Evolutionary conservation across 1,284 basidiomycete genomes (phyloP), one percentile per base, ranked within the genome.

Genomic region (Paramarasmius palmivorus): DNA sequence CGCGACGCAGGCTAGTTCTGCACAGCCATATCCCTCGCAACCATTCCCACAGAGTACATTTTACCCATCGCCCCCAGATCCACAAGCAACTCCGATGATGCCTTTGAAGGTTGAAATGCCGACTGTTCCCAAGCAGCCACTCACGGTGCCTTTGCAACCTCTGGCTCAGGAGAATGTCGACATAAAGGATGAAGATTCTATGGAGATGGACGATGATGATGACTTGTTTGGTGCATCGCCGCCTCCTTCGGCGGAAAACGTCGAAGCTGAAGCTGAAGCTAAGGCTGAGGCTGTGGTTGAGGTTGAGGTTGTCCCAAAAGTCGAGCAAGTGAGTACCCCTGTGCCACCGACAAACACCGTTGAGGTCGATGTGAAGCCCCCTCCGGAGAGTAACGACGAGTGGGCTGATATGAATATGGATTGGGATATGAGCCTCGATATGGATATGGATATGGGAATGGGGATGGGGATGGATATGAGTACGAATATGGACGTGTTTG

Each of bases 1-100:
- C 23, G 54, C 55, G 10, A n/a, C 22, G n/a, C 29, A 23, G 12
- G 14, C 29, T 29, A n/a, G 25, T 15, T 17, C 44, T 12, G 25
- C 44, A 17, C 44, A 46, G 22, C 19, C 56, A 57, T 47, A 36
- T 42, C 48, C 20, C 40, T 55, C 22, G 54, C 57, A 37, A 56
- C 46, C 19, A 51, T 60, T 35, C 45, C 67, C 14, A 48, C 68
- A 23, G 35, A 59, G 45, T 29, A 72, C 65, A 15, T 81, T 77
- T 54, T 84, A 84, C 57, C 82, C 83, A 3, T 81, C 83, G 0
- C 82, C 83, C n/a, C 79, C 68, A 15, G 66, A 66, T 55, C 68
- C 71, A 14, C 64, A 60, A 3, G 19, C 41, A 5, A 32, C 46
- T 15, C 49, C 51, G 50, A 12, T 14, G 15, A 23, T 34, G 5